phyloP scores from a whole-genome alignment of 139 green algal species.

The Bryopsis sp. region DNA sequence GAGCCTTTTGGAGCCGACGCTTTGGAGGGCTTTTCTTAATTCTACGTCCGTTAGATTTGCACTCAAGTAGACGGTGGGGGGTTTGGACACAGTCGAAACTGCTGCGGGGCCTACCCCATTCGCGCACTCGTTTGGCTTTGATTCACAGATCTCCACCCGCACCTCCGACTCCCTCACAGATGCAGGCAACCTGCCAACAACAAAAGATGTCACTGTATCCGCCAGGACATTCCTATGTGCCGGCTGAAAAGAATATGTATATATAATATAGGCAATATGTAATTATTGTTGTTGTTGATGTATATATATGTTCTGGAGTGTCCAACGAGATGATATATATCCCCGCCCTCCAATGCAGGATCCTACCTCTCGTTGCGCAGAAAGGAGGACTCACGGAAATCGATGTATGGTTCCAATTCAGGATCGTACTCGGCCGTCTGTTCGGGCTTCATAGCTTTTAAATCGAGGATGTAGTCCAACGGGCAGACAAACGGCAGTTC shows the following conservation, averaged over 20 bases:
- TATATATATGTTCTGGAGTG: no score
- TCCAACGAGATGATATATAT: no score
- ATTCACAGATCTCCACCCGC: constrained; percentile 26
- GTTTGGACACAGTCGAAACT: neutral
- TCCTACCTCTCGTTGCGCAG: constrained; percentile 31
- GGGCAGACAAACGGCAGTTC: constrained; percentile 74
- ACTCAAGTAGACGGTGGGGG: neutral
- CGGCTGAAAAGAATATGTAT: no score
- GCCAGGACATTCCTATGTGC: no score
- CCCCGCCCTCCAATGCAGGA: neutral
- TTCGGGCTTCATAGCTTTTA: constrained; percentile 43
- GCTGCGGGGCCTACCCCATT: no score
- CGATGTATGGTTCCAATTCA: constrained; percentile 42
- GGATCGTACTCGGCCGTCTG: constrained; percentile 13
- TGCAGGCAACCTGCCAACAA: constrained; percentile 18
- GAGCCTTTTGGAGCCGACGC: neutral
- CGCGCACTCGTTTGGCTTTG: no score
- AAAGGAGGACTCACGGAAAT: constrained; percentile 64
- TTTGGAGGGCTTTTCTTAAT: neutral
- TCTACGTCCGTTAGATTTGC: neutral
- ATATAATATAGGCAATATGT: no score
- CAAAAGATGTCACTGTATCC: constrained; percentile 2
- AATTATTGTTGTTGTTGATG: no score
- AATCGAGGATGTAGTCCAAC: constrained; percentile 81
- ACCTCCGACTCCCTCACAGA: constrained; percentile 24